phyloP scores from a whole-genome alignment of 805 yeast species.

The Candida nonsorbophila region DNA sequence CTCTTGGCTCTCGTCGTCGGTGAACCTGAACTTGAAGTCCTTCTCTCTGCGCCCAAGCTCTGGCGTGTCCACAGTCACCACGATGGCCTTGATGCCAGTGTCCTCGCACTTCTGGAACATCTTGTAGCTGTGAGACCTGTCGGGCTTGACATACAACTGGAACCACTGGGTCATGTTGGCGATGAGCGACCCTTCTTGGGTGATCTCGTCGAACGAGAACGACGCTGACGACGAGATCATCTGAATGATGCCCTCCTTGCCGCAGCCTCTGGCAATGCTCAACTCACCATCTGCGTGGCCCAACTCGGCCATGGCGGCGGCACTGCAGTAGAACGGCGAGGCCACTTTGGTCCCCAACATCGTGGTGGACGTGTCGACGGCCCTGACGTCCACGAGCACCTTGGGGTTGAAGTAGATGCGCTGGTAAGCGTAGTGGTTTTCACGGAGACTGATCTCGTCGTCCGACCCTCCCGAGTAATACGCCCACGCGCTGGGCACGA shows the following conservation, averaged over 20 bases:
- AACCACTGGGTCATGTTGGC: slow-evolving; percentile 37
- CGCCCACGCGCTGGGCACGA: slow-evolving; percentile 28
- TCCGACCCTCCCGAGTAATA: slow-evolving; percentile 61
- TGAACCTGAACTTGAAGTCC: slow-evolving; percentile 30
- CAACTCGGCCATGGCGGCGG: slow-evolving; percentile 41
- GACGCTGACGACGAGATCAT: slow-evolving; percentile 44
- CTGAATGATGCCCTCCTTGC: slow-evolving; percentile 36
- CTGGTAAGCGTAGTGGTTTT: slow-evolving; percentile 82
- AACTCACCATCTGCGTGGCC: slow-evolving; percentile 43
- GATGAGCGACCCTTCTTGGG: slow-evolving; percentile 16
- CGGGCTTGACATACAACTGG: slow-evolving; percentile 43
- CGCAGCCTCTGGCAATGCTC: slow-evolving; percentile 36
- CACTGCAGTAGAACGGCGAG: slow-evolving; percentile 45
- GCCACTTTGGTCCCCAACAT: slow-evolving; percentile 27
- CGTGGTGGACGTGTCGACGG: slow-evolving; percentile 59
- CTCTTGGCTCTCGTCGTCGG: slow-evolving; percentile 17
- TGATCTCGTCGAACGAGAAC: slow-evolving; percentile 36
- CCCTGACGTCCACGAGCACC: slow-evolving; percentile 66
- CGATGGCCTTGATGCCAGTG: slow-evolving; percentile 40
- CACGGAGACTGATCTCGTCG: slow-evolving; percentile 81
- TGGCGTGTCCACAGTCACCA: slow-evolving; percentile 54
- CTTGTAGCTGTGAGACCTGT: slow-evolving; percentile 23
- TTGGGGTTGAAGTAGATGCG: slow-evolving; percentile 81
- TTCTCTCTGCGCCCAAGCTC: slow-evolving; percentile 50
- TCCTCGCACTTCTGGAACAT: slow-evolving; percentile 33